These are phyloP conservation scores for Lactarius akahatsu DNA, from an alignment of 768 basidiomycete species.

Conservation along the genomic window DNA sequence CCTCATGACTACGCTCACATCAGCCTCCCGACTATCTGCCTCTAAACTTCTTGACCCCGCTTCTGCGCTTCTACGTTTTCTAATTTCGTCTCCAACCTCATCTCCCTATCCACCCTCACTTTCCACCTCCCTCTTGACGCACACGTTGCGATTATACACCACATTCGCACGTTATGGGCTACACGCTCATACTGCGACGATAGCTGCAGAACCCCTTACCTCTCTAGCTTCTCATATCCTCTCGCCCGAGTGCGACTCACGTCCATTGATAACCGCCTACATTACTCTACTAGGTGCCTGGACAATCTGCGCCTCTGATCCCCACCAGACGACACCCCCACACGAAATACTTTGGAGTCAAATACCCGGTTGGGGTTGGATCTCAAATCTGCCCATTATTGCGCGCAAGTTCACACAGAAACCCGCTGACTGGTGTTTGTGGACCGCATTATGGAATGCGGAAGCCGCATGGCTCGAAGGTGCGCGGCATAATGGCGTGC, in stretches of 20 bases:
- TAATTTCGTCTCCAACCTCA: conserved; percentile 53
- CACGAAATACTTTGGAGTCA: conserved; percentile 94
- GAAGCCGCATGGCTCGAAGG: conserved; percentile 77
- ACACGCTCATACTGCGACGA: conserved; percentile 65
- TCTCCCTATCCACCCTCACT: conserved; percentile 40
- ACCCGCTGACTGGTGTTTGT: conserved; percentile 33
- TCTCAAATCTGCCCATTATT: conserved; percentile 49
- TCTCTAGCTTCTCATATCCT: conserved; percentile 49
- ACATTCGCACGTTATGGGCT: conserved; percentile 76
- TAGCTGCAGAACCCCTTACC: conserved; percentile 55
- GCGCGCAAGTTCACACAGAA: conserved; percentile 37
- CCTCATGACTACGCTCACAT: conserved; percentile 56
- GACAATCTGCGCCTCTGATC: conserved; percentile 85
- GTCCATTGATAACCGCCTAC: conserved; percentile 50
- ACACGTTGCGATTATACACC: conserved; percentile 63
- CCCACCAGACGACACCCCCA: conserved; percentile 79
- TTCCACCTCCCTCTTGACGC: conserved; percentile 49
- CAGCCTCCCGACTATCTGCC: conserved; percentile 70
- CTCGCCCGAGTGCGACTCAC: conserved; percentile 40
- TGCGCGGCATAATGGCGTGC: conserved; percentile 64
- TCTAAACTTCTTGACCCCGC: conserved; percentile 51
- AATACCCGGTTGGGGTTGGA: conserved; percentile 77
- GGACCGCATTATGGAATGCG: conserved; percentile 48
- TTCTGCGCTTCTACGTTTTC: conserved; percentile 71
- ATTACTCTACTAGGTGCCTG: conserved; percentile 62